Evolutionary conservation across 768 basidiomycete species (phyloP).

Genomic region (Amanita polypyramis): DNA sequence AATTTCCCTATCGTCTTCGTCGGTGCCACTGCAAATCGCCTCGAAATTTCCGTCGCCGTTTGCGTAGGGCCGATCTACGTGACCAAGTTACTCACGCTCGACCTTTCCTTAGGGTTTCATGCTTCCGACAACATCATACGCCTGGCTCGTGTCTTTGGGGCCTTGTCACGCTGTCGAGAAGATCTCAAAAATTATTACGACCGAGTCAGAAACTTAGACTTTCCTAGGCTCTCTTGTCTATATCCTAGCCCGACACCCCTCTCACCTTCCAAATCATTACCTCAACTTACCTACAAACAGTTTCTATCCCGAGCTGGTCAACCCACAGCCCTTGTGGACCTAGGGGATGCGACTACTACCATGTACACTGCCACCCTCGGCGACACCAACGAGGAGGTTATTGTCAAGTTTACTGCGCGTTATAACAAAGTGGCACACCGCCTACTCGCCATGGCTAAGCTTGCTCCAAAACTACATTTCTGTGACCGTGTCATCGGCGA

Average conservation of each 20-base stretch:
- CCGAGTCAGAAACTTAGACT: constrained; percentile 4
- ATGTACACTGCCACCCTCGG: constrained; percentile 13
- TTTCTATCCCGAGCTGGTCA: constrained; percentile 9
- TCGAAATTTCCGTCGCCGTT: constrained; percentile 9
- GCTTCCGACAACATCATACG: constrained; percentile 12
- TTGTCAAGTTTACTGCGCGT: constrained; percentile 15
- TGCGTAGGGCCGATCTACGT: constrained; percentile 12
- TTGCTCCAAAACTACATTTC: constrained; percentile 13
- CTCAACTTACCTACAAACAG: constrained; percentile 9
- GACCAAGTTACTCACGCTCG: constrained; percentile 10
- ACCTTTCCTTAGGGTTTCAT: constrained; percentile 10
- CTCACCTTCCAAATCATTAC: constrained; percentile 8
- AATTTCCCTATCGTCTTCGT: constrained; percentile 14
- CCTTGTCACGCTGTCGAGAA: constrained; percentile 6
- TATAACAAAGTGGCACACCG: constrained; percentile 13
- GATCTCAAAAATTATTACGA: constrained; percentile 9
- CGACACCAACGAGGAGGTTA: constrained; percentile 9
- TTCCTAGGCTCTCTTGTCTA: constrained; percentile 9
- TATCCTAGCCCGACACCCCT: constrained; percentile 10
- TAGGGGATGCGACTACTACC: constrained; percentile 10
- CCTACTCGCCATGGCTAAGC: constrained; percentile 9
- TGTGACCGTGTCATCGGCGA: constrained; percentile 12
- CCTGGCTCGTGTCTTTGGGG: constrained; percentile 12
- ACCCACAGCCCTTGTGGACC: neutral
- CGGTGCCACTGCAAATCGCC: constrained; percentile 13